These are phyloP conservation scores for Gonium pectorale DNA, from an alignment of 139 green algal species.

Conservation along the genomic window DNA sequence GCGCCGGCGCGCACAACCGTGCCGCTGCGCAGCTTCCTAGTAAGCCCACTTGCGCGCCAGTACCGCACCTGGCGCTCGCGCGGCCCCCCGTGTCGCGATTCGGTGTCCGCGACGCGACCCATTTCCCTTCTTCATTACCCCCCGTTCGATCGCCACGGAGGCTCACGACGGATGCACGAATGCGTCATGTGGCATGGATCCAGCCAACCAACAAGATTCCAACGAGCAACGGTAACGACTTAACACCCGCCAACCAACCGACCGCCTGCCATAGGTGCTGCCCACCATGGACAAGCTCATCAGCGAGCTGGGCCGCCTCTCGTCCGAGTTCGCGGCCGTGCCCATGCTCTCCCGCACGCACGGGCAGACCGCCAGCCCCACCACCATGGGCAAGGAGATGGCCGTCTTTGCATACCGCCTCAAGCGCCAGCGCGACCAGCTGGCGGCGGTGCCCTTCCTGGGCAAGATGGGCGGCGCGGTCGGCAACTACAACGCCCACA, in stretches of 20 bases:
- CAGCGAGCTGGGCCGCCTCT: conserved; percentile 71
- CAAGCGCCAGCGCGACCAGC: conserved; percentile 72
- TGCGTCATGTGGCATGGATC: too few species aligned
- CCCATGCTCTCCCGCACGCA: conserved; percentile 98
- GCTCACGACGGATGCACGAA: too few species aligned
- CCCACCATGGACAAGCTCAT: conserved; percentile 93
- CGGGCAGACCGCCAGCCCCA: conserved; percentile 96
- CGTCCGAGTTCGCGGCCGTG: conserved; percentile 84
- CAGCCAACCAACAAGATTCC: too few species aligned
- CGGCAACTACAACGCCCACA: conserved; percentile 99
- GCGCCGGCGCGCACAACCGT: too few species aligned
- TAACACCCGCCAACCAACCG: neutral
- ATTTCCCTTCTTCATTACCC: too few species aligned
- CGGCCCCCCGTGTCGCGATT: too few species aligned
- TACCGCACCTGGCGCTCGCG: neutral
- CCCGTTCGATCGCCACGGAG: too few species aligned
- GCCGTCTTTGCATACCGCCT: conserved; percentile 93
- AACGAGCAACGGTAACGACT: too few species aligned
- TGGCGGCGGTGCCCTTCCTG: conserved; percentile 73
- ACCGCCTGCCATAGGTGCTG: conserved; percentile 61
- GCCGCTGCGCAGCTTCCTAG: too few species aligned
- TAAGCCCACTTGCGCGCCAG: too few species aligned
- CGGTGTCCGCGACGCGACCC: too few species aligned
- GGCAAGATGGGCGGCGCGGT: conserved; percentile 98
- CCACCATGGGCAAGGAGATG: conserved; percentile 99